phyloP scores from a whole-genome alignment of 148 eudicot species.

The Beta vulgaris region DNA sequence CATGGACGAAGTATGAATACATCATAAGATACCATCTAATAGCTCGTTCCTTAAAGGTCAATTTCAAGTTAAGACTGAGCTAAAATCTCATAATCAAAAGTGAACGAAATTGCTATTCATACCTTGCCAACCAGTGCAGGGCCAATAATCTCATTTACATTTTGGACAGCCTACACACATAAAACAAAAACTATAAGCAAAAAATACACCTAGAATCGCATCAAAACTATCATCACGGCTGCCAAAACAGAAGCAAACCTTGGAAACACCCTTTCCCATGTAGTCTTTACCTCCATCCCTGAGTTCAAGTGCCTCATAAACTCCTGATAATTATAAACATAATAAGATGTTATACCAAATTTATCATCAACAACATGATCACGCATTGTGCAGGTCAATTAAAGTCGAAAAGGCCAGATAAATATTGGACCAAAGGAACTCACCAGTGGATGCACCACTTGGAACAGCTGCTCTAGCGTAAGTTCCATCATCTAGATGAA shows the following conservation, averaged over 20 bases:
- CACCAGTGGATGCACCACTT: conserved; percentile 99
- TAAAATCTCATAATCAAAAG: neutral
- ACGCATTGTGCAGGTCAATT: neutral
- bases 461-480: conserved; percentile 92
- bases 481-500: conserved; percentile 53
- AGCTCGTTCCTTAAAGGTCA: neutral
- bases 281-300: conserved; percentile 95
- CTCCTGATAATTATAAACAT: conserved; percentile 44
- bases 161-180: conserved; percentile 66
- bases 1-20: no score
- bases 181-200: conserved; percentile 24
- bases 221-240: neutral
- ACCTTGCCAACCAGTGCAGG: conserved; percentile 97
- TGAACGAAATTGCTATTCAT: no score
- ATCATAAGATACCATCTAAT: neutral
- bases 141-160: conserved; percentile 83
- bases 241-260: conserved; percentile 45
- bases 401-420: no score
- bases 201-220: neutral
- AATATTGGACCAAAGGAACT: conserved; percentile 18
- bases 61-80: neutral
- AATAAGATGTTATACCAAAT: neutral
- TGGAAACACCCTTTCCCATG: conserved; percentile 92
- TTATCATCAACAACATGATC: neutral
- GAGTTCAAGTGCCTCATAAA: conserved; percentile 91